These are phyloP conservation scores for Aspergillus sp. DNA, from an alignment of 2,329 filamentous ascomycete genomes.

Conservation along the genomic window DNA sequence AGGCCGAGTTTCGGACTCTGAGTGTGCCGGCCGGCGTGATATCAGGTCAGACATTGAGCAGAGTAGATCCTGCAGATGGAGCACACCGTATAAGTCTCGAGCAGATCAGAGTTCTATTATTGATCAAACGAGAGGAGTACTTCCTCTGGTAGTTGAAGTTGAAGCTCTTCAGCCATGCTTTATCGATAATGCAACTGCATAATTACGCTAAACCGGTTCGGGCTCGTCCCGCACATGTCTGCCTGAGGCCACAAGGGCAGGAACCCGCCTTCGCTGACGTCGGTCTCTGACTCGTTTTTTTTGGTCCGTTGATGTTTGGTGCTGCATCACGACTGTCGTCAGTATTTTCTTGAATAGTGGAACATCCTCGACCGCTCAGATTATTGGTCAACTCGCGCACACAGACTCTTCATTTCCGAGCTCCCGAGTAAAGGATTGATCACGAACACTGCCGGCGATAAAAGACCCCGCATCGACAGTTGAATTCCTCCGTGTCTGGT, in stretches of 20 bases:
- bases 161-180: constrained; percentile 4
- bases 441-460: not conserved
- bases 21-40: not conserved
- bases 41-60: not conserved
- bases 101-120: not conserved
- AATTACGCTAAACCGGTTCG: constrained; percentile 9
- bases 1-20: not conserved
- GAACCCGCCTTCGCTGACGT: not conserved
- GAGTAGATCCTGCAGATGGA: not conserved
- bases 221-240: constrained; percentile 16
- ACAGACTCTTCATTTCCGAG: not conserved
- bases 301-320: not conserved
- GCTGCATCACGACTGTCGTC: not conserved
- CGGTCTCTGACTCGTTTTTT: not conserved
- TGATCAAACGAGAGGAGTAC: no score
- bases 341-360: not conserved
- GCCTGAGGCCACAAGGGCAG: constrained; percentile 10
- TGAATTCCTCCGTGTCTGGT: not conserved
- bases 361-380: not conserved
- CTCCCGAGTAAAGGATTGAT: not conserved
- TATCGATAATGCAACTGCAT: constrained; percentile 22
- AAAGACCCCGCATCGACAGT: not conserved
- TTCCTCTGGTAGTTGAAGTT: no score
- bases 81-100: not conserved
- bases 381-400: not conserved